A percentile compares a stretch with the other conserved stretches of the same genome.
Conservation (phyloP, 73 alveolate species). For the Paramecium tetraurelia region DNA sequence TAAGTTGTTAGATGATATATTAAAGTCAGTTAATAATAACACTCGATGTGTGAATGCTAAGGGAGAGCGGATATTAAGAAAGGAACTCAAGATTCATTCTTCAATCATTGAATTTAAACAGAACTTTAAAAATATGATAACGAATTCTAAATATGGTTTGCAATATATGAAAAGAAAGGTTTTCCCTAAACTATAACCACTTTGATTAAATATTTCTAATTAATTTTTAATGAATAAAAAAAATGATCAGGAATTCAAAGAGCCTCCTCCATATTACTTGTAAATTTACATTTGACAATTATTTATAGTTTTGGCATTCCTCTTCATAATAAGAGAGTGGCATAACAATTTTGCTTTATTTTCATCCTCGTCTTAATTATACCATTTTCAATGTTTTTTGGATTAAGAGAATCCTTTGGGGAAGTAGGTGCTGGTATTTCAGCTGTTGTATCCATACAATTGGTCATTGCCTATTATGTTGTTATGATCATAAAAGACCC, state of each 20-base stretch:
- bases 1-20: neutral
- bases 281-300: neutral
- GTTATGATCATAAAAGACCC: neutral
- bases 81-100: neutral
- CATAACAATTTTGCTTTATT: neutral
- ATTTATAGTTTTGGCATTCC: constrained; percentile 6
- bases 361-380: neutral
- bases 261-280: constrained; percentile 40
- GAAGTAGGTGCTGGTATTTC: neutral
- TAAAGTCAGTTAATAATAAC: neutral
- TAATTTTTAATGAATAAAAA: neutral
- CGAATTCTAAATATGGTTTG: neutral
- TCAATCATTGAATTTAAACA: neutral
- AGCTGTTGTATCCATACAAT: constrained; percentile 4
- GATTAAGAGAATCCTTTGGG: neutral
- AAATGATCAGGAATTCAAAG: neutral
- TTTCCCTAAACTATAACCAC: neutral
- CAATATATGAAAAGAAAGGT: neutral
- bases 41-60: neutral
- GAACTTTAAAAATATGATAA: neutral
- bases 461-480: neutral
- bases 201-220: neutral
- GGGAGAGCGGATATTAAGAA: neutral
- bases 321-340: neutral
- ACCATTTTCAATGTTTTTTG: neutral